Percentiles rank a stretch among this genome's conserved stretches.
phyloP scores from a whole-genome alignment of 768 basidiomycete species.

The Cantharellus anzutake region DNA sequence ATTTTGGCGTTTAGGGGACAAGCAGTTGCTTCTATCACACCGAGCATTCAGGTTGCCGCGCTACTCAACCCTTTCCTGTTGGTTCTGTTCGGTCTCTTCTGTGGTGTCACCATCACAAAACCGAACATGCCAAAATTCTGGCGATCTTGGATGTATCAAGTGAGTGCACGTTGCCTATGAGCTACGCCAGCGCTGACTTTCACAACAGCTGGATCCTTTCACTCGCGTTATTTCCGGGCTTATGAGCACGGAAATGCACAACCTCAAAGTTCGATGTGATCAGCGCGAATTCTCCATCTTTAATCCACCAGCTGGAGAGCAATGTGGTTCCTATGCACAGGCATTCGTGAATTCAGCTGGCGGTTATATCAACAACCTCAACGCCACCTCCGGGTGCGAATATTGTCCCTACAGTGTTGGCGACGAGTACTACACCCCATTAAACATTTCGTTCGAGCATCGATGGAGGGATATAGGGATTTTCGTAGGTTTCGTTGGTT shows the following conservation, averaged over 20 bases:
- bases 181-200: neutral
- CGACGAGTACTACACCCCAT: slow-evolving; percentile 47
- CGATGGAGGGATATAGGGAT: slow-evolving; percentile 57
- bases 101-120: slow-evolving; percentile 50
- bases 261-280: neutral
- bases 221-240: slow-evolving; percentile 53
- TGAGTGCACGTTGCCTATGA: neutral
- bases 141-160: slow-evolving; percentile 58
- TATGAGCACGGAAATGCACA: slow-evolving; percentile 55
- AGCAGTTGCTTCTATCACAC: slow-evolving; percentile 54
- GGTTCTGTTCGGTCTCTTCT: slow-evolving; percentile 16
- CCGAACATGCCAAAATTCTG: slow-evolving; percentile 37
- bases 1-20: slow-evolving; percentile 2
- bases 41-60: slow-evolving; percentile 57
- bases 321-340: slow-evolving; percentile 50
- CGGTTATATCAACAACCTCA: slow-evolving; percentile 56
- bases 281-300: slow-evolving; percentile 44
- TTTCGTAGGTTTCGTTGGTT: slow-evolving; percentile 37
- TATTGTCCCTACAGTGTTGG: slow-evolving; percentile 57
- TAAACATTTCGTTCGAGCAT: slow-evolving; percentile 42
- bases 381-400: slow-evolving; percentile 38
- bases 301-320: slow-evolving; percentile 53
- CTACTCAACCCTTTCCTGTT: slow-evolving; percentile 59
- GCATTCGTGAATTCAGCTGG: slow-evolving; percentile 41
- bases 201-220: slow-evolving; percentile 32